Evolutionary conservation across 176 grass and related monocot species (phyloP).

Genomic region (Rhynchospora tenuis): DNA sequence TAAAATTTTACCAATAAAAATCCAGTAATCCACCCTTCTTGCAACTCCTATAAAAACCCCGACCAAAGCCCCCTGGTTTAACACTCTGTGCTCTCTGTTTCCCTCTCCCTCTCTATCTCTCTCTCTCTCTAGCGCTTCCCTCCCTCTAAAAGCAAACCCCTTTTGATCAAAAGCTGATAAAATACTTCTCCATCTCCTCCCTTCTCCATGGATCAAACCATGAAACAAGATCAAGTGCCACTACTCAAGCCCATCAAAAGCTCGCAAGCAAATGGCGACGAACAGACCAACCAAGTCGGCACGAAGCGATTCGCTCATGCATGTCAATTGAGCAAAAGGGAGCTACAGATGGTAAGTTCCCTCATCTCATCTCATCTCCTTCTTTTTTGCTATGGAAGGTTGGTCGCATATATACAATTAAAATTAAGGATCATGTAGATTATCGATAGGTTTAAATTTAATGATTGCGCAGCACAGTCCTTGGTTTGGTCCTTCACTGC

Average conservation of each 20-base stretch:
- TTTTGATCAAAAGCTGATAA: not conserved
- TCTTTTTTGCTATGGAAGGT: not conserved
- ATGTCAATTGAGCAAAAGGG: not conserved
- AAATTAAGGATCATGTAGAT: not conserved
- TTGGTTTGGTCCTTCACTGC: not conserved
- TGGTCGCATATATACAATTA: not conserved
- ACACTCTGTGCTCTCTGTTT: conserved; percentile 9
- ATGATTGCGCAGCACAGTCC: not conserved
- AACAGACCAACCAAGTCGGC: not conserved
- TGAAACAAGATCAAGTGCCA: conserved; percentile 10
- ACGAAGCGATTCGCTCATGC: not conserved
- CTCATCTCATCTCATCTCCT: not conserved
- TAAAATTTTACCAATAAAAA: not conserved
- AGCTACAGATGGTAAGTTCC: conserved; percentile 8
- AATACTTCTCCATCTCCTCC: not conserved
- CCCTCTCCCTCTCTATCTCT: not conserved
- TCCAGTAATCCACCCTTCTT: not conserved
- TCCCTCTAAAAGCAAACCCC: not conserved
- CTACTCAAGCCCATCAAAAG: not conserved
- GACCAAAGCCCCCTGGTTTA: not conserved
- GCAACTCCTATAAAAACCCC: not conserved
- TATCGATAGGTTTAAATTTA: not conserved
- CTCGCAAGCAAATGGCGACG: not conserved
- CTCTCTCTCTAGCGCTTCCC: not conserved
- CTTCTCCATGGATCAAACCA: conserved; percentile 6